A percentile compares a stretch with the other conserved stretches of the same genome.
Evolutionary conservation across 768 basidiomycete genomes (phyloP).

Genomic region (Kwoniella europaea): DNA sequence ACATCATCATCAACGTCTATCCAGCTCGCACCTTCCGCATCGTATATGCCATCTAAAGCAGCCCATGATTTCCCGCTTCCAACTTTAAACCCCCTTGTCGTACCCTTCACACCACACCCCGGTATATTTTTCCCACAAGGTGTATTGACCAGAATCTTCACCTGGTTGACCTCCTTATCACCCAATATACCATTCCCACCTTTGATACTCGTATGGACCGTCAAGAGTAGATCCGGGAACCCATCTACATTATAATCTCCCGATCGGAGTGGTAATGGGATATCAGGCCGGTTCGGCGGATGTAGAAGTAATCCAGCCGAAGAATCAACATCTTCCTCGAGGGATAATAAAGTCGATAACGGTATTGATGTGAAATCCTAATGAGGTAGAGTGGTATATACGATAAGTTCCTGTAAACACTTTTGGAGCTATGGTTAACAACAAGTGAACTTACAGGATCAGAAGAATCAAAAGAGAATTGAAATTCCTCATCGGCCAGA

Average conservation of each 20-base stretch:
- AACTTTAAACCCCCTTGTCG: slow-evolving; percentile 71
- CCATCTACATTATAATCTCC: slow-evolving; percentile 94
- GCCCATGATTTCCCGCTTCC: slow-evolving; percentile 65
- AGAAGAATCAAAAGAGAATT: slow-evolving; percentile 68
- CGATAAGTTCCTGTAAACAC: too few species aligned
- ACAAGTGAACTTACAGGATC: slow-evolving; percentile 61
- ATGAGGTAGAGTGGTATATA: too few species aligned
- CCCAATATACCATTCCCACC: slow-evolving; percentile 57
- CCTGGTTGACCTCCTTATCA: slow-evolving; percentile 40
- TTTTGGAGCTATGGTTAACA: slow-evolving; percentile 50
- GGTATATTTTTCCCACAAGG: slow-evolving; percentile 51
- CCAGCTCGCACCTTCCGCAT: slow-evolving; percentile 78
- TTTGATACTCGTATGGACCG: slow-evolving; percentile 62
- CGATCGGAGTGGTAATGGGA: slow-evolving; percentile 78
- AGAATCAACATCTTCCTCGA: slow-evolving; percentile 30
- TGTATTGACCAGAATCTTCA: slow-evolving; percentile 53
- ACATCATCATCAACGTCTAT: slow-evolving; percentile 96
- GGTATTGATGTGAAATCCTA: slow-evolving; percentile 68
- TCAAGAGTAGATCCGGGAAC: slow-evolving; percentile 81
- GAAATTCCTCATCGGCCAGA: slow-evolving; percentile 76
- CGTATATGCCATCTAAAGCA: slow-evolving; percentile 69
- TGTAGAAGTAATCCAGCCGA: slow-evolving; percentile 64
- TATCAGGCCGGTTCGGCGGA: slow-evolving; percentile 70
- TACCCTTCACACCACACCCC: slow-evolving; percentile 32
- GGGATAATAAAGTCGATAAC: slow-evolving; percentile 67